A percentile compares a stretch with the other conserved stretches of the same genome.
Conservation (phyloP, 2,329 filamentous ascomycete genomes). For the Stachybotrys chlorohalonatus region DNA sequence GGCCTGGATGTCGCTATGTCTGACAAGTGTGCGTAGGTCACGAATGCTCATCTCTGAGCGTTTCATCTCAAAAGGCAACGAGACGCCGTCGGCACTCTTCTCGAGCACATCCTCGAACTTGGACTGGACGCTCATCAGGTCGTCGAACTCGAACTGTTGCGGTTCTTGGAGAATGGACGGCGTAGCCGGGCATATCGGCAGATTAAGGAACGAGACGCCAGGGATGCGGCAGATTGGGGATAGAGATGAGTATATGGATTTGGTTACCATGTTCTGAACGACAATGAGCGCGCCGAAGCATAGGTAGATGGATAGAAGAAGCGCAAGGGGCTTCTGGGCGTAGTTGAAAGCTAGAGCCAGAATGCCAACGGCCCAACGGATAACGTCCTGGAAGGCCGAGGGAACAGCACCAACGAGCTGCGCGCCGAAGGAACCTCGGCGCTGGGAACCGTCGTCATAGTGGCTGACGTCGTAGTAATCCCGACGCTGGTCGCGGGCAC, state of each 20-base stretch:
- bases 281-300: constrained; percentile 50
- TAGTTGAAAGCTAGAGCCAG: constrained; percentile 50
- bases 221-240: constrained; percentile 64
- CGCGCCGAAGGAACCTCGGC: constrained; percentile 13
- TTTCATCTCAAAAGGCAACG: constrained; percentile 71
- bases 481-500: background rate
- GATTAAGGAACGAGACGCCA: constrained; percentile 47
- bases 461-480: background rate
- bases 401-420: constrained; percentile 27
- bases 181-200: constrained; percentile 51
- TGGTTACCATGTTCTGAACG: constrained; percentile 51
- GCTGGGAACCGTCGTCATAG: constrained; percentile 4
- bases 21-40: constrained; percentile 64
- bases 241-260: constrained; percentile 51
- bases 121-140: constrained; percentile 65
- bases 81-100: constrained; percentile 54
- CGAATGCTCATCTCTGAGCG: constrained; percentile 64
- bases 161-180: constrained; percentile 14
- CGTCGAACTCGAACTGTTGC: constrained; percentile 56
- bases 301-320: constrained; percentile 52
- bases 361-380: constrained; percentile 45
- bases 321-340: constrained; percentile 54
- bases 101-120: constrained; percentile 69
- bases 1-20: constrained; percentile 57
- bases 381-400: constrained; percentile 25